These are phyloP conservation scores for Hyaloperonospora arabidopsidis DNA, from an alignment of 352 stramenopile species.

Conservation along the genomic window DNA sequence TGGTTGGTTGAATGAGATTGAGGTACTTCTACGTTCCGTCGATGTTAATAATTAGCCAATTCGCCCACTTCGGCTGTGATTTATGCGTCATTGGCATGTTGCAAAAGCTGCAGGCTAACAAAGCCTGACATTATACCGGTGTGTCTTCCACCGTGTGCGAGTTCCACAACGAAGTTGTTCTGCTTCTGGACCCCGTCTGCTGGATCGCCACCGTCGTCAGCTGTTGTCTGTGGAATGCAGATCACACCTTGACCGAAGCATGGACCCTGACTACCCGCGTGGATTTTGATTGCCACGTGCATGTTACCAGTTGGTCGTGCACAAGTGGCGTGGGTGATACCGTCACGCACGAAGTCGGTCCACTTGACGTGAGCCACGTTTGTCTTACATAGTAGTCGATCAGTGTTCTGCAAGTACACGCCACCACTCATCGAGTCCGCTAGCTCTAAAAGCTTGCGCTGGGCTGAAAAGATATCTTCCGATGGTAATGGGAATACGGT, in stretches of 20 bases:
- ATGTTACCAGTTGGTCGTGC: conserved; percentile 45
- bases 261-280: conserved; percentile 35
- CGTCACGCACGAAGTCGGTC: conserved; percentile 39
- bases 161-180: conserved; percentile 44
- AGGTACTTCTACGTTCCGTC: conserved; percentile 7
- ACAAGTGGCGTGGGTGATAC: conserved; percentile 52
- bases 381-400: conserved; percentile 34
- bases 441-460: conserved; percentile 74
- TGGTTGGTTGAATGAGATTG: conserved; percentile 20
- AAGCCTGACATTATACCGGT: conserved; percentile 51
- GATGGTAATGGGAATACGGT: conserved; percentile 73
- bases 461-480: conserved; percentile 77
- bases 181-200: conserved; percentile 14
- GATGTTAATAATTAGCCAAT: conserved; percentile 23
- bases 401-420: conserved; percentile 42
- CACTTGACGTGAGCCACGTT: conserved; percentile 46
- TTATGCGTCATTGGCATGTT: conserved; percentile 24
- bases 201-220: conserved; percentile 19
- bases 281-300: conserved; percentile 69
- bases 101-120: conserved; percentile 29
- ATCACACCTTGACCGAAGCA: conserved; percentile 65
- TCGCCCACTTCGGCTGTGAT: conserved; percentile 6
- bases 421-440: conserved; percentile 58
- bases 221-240: conserved; percentile 37
- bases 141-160: conserved; percentile 46